Conservation (phyloP, 139 green algal genomes). For the Closterium sp. region DNA sequence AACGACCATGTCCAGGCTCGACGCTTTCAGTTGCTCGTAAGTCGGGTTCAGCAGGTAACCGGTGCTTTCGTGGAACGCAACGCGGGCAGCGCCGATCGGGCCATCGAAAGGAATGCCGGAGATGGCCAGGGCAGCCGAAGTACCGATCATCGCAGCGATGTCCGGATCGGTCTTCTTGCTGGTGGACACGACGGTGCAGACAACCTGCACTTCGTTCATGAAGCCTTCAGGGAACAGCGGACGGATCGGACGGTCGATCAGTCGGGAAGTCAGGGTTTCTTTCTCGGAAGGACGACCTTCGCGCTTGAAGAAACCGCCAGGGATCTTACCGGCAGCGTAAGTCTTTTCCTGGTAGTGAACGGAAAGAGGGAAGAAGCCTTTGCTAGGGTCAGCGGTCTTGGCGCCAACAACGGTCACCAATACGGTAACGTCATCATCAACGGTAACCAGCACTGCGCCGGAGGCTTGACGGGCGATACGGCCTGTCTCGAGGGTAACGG, state of each 20-base stretch:
- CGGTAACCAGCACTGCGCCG: too few species aligned
- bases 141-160: conserved; percentile 81
- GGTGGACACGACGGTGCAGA: conserved; percentile 73
- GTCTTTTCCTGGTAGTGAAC: conserved; percentile 93
- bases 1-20: background rate
- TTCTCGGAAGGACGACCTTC: conserved; percentile 77
- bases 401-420: too few species aligned
- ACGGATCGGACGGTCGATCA: conserved; percentile 90
- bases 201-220: conserved; percentile 82
- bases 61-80: background rate
- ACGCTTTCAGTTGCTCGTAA: background rate
- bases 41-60: background rate
- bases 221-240: conserved; percentile 87
- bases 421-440: too few species aligned
- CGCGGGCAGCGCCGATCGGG: background rate
- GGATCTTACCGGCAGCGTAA: conserved; percentile 80
- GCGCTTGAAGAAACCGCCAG: conserved; percentile 85
- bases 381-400: too few species aligned
- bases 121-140: conserved; percentile 69
- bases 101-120: conserved; percentile 42
- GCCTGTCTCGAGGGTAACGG: too few species aligned
- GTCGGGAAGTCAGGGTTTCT: conserved; percentile 71
- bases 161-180: conserved; percentile 81
- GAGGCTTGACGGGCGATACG: too few species aligned
- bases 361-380: conserved; percentile 86